Conservation (phyloP, 2,329 filamentous ascomycete species). For the Penicillium janthinellum region DNA sequence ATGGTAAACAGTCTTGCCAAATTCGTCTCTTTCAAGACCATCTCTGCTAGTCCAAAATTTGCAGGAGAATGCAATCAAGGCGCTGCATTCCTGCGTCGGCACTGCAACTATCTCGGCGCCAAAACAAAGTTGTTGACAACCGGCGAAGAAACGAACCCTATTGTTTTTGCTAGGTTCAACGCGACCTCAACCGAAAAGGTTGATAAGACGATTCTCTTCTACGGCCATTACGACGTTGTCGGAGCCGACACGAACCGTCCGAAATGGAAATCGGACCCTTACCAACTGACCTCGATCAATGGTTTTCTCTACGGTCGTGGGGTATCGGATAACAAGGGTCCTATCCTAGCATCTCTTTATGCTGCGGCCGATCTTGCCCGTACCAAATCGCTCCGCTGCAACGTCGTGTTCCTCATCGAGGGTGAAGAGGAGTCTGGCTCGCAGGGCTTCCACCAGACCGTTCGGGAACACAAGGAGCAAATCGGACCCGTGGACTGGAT, state of each 20-base stretch:
- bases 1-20: constrained; percentile 73
- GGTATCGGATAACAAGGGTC: constrained; percentile 97
- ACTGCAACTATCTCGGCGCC: constrained; percentile 91
- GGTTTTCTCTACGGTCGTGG: constrained; percentile 94
- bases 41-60: constrained; percentile 83
- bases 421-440: constrained; percentile 96
- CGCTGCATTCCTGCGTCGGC: constrained; percentile 82
- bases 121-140: constrained; percentile 88
- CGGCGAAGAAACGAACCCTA: constrained; percentile 76
- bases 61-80: constrained; percentile 90
- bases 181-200: constrained; percentile 67
- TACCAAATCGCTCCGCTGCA: constrained; percentile 78
- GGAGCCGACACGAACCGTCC: constrained; percentile 78
- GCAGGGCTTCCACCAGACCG: constrained; percentile 81
- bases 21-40: constrained; percentile 88
- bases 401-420: constrained; percentile 92
- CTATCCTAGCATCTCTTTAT: constrained; percentile 89
- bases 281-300: constrained; percentile 83
- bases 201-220: constrained; percentile 89
- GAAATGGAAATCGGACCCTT: constrained; percentile 87
- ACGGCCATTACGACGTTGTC: constrained; percentile 97
- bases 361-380: constrained; percentile 87
- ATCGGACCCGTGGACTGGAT: constrained; percentile 95
- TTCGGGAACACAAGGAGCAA: constrained; percentile 75
- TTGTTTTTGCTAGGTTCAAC: constrained; percentile 88